Conservation (phyloP, 768 basidiomycete species). For the Tulasnella sp. region DNA sequence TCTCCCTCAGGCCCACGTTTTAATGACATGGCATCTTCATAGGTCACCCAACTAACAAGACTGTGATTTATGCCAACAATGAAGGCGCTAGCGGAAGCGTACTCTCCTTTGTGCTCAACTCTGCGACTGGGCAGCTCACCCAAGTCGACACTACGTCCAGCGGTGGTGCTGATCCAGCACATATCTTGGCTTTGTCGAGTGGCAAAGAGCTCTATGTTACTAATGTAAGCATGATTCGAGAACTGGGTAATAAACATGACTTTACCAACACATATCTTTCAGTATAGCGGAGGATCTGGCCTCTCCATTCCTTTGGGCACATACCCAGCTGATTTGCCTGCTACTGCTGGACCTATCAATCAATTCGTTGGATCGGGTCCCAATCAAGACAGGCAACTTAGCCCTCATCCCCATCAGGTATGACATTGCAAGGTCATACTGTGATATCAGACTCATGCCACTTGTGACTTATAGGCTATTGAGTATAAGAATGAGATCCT, state of each 20-base stretch:
- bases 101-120: conserved; percentile 3
- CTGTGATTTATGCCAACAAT: conserved; percentile 9
- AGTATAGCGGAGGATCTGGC: background rate
- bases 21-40: too few relatives aligned
- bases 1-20: too few relatives aligned
- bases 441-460: too few relatives aligned
- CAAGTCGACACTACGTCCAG: background rate
- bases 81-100: background rate
- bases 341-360: background rate
- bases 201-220: conserved; percentile 14
- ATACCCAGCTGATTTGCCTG: background rate
- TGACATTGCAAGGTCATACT: too few relatives aligned
- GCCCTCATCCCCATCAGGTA: conserved; percentile 18
- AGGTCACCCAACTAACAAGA: conserved; percentile 5
- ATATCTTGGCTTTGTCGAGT: conserved; percentile 8
- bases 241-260: too few relatives aligned
- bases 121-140: background rate
- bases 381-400: conserved; percentile 11
- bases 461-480: too few relatives aligned
- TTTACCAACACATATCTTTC: background rate
- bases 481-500: conserved; percentile 4
- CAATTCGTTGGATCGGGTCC: conserved; percentile 16
- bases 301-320: background rate
- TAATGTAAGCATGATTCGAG: conserved; percentile 16
- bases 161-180: conserved; percentile 12